Evolutionary conservation across 345 rosid genomes (phyloP), one percentile per base, ranked within the genome.

Genomic region (Eucalyptus grandis): DNA sequence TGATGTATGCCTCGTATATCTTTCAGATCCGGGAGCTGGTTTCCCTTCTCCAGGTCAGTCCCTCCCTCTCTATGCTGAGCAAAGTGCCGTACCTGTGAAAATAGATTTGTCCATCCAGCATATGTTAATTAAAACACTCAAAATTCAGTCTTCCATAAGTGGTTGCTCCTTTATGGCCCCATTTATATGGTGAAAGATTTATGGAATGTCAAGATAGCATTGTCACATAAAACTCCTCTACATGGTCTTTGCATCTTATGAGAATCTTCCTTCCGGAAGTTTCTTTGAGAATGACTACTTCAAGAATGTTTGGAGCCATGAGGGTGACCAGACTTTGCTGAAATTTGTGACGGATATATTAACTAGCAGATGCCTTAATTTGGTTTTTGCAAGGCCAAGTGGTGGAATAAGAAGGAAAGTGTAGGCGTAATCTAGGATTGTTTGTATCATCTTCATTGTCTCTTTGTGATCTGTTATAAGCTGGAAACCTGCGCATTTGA

Each of bases 1-100:
- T 97, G 97, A 92, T 96, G 95, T 98, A 96, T 94, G 99, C 98
- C 31, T 94, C 99, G 1, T 89, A 90, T 87, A 92, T 95, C 89
- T 98, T 98, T 91, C 95, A 94, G 92, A 93, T 97, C 86, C 95
- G 93, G 0, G 99, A 98, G 91, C 90, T 98, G 72, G 95, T 96
- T 88, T 96, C 98, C 14, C 95, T 96, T 24, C 95, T 95, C 90
- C 99, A 97, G 99, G 99, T 97, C 37, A 87, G 93, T 87, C 30
- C 86, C 83, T 86, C 34, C 53, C 31, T 88, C 58, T 87, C 77
- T 44, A 87, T 77, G 47, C 83, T 21, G 47, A 77, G 7, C 47
- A 40, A 77, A 21, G 83, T 40, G 83, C 47, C 7, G 27, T 77
- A 77, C 27, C 47, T 77, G 83, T 77, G 83, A 43, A 37, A 77